Conservation (phyloP, 257 asterid species). For the Nicotiana obtusifolia region DNA sequence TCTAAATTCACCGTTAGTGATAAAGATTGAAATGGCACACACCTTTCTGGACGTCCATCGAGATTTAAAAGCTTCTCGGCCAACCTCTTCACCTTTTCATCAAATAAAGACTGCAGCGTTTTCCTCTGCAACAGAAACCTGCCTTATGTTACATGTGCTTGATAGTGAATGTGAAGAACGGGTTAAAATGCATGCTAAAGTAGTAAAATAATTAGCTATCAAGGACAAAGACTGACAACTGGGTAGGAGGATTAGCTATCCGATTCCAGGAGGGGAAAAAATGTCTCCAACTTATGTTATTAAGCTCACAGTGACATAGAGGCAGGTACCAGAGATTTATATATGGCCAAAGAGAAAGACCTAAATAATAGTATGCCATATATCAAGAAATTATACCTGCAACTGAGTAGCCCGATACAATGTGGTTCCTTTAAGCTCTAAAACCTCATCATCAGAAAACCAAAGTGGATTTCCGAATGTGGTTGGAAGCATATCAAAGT, state of each 20-base stretch:
- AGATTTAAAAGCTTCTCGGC: slow-evolving; percentile 62
- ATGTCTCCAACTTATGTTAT: not conserved
- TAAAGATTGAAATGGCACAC: slow-evolving; percentile 1
- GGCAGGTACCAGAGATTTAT: not conserved
- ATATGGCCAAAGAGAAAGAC: not conserved
- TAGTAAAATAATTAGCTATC: not conserved
- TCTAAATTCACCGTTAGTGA: not conserved
- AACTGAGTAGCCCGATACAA: slow-evolving; percentile 68
- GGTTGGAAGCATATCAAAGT: slow-evolving; percentile 87
- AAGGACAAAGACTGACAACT: not conserved
- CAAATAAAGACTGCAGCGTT: slow-evolving; percentile 53
- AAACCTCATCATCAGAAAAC: slow-evolving; percentile 83
- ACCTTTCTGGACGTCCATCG: slow-evolving; percentile 63
- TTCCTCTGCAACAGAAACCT: slow-evolving; percentile 75
- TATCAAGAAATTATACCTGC: slow-evolving; percentile 45
- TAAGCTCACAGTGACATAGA: not conserved
- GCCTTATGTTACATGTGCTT: slow-evolving; percentile 39
- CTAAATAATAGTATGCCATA: not conserved
- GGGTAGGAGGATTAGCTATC: not conserved
- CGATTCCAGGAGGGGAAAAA: not conserved
- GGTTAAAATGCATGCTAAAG: slow-evolving; percentile 6
- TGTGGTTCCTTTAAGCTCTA: slow-evolving; percentile 83
- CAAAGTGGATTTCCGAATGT: slow-evolving; percentile 81
- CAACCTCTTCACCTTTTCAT: slow-evolving; percentile 73
- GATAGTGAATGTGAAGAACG: slow-evolving; percentile 24